Evolutionary conservation across 257 asterid genomes (phyloP).

Genomic region (Penstemon davidsonii): DNA sequence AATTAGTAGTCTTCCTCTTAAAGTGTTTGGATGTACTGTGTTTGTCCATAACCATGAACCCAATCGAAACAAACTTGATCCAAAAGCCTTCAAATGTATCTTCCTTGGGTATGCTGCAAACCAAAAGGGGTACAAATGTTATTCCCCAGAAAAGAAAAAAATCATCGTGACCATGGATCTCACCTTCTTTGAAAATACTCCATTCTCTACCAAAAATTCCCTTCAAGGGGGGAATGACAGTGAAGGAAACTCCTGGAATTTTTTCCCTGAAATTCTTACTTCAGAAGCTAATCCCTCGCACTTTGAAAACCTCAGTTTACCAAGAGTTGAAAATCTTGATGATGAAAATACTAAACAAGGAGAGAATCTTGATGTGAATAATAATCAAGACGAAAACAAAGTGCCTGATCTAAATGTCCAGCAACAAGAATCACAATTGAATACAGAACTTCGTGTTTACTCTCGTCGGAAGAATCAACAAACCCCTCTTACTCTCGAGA

Average conservation of each 20-base stretch:
- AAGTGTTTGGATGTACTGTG: no score
- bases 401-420: neutral
- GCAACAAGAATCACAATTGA: neutral
- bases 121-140: no score
- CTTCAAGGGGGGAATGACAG: no score
- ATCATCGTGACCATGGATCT: conserved; percentile 15
- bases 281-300: neutral
- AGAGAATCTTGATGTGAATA: neutral
- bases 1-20: no score
- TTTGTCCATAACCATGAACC: no score
- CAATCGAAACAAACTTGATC: no score
- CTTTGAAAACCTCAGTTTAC: neutral
- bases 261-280: no score
- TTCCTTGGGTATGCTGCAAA: no score
- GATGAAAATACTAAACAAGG: no score
- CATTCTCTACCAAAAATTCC: conserved; percentile 7
- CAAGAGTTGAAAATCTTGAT: neutral
- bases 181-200: neutral
- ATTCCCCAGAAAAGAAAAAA: neutral
- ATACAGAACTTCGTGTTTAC: neutral
- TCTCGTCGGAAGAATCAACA: neutral
- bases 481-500: neutral
- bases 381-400: neutral
- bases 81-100: no score
- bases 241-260: no score